These are phyloP conservation scores for Backusella circina DNA, from an alignment of 192 early-diverging fungal genomes.

Conservation along the genomic window DNA sequence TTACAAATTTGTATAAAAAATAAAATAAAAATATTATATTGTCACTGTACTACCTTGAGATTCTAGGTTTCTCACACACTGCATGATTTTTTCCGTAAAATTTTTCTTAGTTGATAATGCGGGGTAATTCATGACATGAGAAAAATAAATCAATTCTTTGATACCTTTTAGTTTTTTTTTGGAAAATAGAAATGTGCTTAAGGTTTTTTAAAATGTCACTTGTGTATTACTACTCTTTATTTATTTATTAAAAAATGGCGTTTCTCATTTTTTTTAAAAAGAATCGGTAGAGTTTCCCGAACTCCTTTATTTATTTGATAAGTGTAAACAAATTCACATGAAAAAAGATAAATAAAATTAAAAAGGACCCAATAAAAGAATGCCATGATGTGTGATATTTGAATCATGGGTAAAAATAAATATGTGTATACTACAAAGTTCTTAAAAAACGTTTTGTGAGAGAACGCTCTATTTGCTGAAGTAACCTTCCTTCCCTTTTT, in stretches of 20 bases:
- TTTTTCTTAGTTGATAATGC: not conserved
- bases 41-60: not conserved
- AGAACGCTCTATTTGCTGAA: not conserved
- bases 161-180: not conserved
- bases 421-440: not conserved
- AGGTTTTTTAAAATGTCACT: not conserved
- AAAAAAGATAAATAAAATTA: not conserved
- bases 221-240: not conserved
- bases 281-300: not conserved
- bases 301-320: not conserved
- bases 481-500: not conserved
- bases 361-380: not conserved
- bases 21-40: not conserved
- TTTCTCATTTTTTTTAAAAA: not conserved
- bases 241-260: not conserved
- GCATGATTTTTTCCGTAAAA: conserved; percentile 2
- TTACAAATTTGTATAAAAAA: conserved; percentile 21
- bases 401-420: not conserved
- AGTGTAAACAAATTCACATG: not conserved
- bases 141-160: conserved; percentile 2
- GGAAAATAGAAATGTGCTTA: not conserved
- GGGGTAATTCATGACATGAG: conserved; percentile 1
- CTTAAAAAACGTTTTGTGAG: not conserved
- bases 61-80: not conserved
- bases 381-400: not conserved